Evolutionary conservation across 805 yeast species (phyloP).

Genomic region (Candida odintsovae): DNA sequence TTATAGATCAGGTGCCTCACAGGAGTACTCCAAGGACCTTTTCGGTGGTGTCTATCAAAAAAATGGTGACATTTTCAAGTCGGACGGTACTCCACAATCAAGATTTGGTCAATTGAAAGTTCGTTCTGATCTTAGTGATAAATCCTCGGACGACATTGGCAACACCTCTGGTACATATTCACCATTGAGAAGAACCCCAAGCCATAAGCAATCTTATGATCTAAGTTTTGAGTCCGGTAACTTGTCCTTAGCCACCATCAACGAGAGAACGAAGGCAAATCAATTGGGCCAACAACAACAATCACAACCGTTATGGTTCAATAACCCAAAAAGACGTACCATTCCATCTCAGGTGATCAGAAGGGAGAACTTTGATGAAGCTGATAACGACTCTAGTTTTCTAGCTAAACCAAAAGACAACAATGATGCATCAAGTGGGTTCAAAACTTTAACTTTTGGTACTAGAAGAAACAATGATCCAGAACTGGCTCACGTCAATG

Average conservation of each 20-base stretch:
- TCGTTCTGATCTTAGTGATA: constrained; percentile 12
- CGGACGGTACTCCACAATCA: constrained; percentile 12
- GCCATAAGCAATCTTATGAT: constrained; percentile 17
- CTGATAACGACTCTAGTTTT: constrained; percentile 20
- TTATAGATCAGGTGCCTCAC: background rate
- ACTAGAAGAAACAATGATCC: constrained; percentile 24
- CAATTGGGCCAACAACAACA: constrained; percentile 3
- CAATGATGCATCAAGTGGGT: constrained; percentile 22
- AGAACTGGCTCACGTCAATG: constrained; percentile 22
- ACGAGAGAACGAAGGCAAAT: constrained; percentile 15
- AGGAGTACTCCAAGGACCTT: constrained; percentile 19
- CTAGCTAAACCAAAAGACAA: constrained; percentile 14
- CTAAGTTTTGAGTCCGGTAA: constrained; percentile 14
- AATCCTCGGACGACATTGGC: constrained; percentile 18
- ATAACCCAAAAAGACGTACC: constrained; percentile 38
- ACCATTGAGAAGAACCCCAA: constrained; percentile 23
- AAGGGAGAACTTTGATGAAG: constrained; percentile 26
- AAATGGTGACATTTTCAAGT: constrained; percentile 18
- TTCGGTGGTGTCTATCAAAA: constrained; percentile 21
- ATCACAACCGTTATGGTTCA: constrained; percentile 30
- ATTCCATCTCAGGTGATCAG: constrained; percentile 44
- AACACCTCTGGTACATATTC: constrained; percentile 12
- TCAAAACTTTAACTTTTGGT: constrained; percentile 34
- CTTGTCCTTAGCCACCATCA: constrained; percentile 19
- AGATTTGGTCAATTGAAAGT: constrained; percentile 19